Conservation (phyloP, 176 grass and related monocot genomes). For the Typha latifolia region DNA sequence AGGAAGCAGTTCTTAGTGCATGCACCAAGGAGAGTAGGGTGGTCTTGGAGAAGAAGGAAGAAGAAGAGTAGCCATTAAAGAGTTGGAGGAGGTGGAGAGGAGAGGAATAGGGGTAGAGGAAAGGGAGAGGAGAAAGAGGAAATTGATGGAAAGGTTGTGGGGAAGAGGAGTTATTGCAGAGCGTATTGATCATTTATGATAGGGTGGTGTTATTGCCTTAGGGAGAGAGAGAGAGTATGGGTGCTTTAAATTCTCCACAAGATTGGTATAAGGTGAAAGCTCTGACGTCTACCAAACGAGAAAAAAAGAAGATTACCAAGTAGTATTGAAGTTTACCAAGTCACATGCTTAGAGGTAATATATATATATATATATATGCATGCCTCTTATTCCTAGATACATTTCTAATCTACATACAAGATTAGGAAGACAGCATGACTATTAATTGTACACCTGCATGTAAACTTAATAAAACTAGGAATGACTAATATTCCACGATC, state of each 20-base stretch:
- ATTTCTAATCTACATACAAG: too few relatives aligned
- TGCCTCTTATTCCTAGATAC: not conserved
- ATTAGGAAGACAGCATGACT: too few relatives aligned
- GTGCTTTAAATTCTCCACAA: constrained; percentile 14
- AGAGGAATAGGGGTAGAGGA: constrained; percentile 15
- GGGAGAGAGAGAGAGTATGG: constrained; percentile 22
- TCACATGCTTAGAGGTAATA: not conserved
- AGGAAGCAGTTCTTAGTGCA: not conserved
- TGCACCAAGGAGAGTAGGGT: not conserved
- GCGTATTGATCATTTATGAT: constrained; percentile 89
- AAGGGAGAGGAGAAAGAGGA: constrained; percentile 10
- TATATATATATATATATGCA: not conserved
- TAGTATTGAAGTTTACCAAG: not conserved
- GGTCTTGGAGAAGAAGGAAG: not conserved
- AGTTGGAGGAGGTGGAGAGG: not conserved
- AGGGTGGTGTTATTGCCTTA: constrained; percentile 30
- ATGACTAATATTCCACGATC: too few relatives aligned
- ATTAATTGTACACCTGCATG: too few relatives aligned
- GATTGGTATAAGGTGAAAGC: constrained; percentile 18
- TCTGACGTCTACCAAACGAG: constrained; percentile 1
- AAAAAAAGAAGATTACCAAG: not conserved
- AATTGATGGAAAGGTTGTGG: constrained; percentile 39
- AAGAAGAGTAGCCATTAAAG: constrained; percentile 10
- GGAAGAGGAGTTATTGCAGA: constrained; percentile 81
- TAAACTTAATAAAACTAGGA: too few relatives aligned